These are phyloP conservation scores for Extremus antarcticus DNA, from an alignment of 495 filamentous ascomycete genomes.

Conservation along the genomic window DNA sequence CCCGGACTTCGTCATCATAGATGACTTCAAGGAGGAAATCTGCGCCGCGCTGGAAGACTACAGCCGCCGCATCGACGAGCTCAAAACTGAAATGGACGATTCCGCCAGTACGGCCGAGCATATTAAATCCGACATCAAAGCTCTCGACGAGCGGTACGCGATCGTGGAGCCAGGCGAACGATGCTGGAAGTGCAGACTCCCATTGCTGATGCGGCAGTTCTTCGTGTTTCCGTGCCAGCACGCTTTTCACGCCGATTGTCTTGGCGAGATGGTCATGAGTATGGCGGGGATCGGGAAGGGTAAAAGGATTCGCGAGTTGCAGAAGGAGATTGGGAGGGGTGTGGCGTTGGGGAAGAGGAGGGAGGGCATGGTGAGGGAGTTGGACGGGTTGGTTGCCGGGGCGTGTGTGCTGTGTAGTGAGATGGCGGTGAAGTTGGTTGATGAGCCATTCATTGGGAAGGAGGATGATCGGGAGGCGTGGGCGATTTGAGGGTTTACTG, in stretches of 20 bases:
- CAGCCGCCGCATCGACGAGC: constrained; percentile 70
- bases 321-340: constrained; percentile 65
- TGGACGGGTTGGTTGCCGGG: constrained; percentile 76
- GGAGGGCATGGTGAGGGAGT: constrained; percentile 74
- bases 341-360: constrained; percentile 52
- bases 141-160: constrained; percentile 77
- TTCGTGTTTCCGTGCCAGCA: constrained; percentile 98
- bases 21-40: constrained; percentile 98
- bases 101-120: constrained; percentile 73
- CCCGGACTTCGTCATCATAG: constrained; percentile 97
- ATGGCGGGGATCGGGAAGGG: constrained; percentile 60
- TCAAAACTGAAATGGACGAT: constrained; percentile 96
- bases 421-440: constrained; percentile 82
- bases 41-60: constrained; percentile 89
- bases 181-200: constrained; percentile 77
- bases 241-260: constrained; percentile 89
- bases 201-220: constrained; percentile 79
- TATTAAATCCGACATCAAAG: constrained; percentile 76
- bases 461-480: constrained; percentile 70
- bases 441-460: constrained; percentile 73
- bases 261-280: constrained; percentile 73
- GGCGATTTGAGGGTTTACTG: constrained; percentile 46
- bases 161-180: constrained; percentile 94
- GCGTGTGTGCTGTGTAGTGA: constrained; percentile 76
- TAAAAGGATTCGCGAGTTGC: constrained; percentile 72